phyloP scores from a whole-genome alignment of 345 rosid genomes.

The Ailanthus altissimus region DNA sequence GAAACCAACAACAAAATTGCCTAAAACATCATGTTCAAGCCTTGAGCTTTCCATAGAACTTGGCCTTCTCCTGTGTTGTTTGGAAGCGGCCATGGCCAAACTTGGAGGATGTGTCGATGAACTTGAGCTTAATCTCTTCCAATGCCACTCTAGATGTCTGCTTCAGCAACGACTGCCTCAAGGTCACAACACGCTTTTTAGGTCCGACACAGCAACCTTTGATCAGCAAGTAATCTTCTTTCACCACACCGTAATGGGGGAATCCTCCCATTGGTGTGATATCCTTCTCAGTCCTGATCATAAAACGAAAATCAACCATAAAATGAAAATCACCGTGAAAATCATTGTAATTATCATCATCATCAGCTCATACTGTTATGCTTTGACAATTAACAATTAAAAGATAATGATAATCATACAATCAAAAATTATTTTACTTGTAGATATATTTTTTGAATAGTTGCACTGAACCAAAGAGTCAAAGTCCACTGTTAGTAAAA shows the following conservation, averaged over 20 bases:
- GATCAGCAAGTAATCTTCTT: constrained; percentile 78
- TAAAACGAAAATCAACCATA: not conserved
- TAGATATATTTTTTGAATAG: too few relatives aligned
- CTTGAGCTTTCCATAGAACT: constrained; percentile 62
- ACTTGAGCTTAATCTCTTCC: constrained; percentile 79
- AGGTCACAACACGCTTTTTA: constrained; percentile 87
- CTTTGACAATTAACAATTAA: too few relatives aligned
- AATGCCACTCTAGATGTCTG: constrained; percentile 77
- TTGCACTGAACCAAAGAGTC: too few relatives aligned
- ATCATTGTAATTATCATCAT: too few relatives aligned
- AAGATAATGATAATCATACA: too few relatives aligned
- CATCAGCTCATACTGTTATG: too few relatives aligned
- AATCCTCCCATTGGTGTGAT: constrained; percentile 96
- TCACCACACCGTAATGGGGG: constrained; percentile 86
- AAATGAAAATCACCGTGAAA: not conserved
- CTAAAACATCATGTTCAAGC: constrained; percentile 35
- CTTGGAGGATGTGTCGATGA: constrained; percentile 70
- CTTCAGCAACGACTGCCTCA: constrained; percentile 67
- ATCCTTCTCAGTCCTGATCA: constrained; percentile 68
- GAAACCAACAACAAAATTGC: not conserved
- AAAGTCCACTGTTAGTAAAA: too few relatives aligned
- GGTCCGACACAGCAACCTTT: constrained; percentile 90
- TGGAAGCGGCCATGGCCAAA: constrained; percentile 82
- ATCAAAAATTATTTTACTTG: too few relatives aligned
- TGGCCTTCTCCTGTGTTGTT: constrained; percentile 75